These are phyloP conservation scores for Lasiodiplodia hormozganensis DNA, from an alignment of 2,329 filamentous ascomycete species.

Conservation along the genomic window DNA sequence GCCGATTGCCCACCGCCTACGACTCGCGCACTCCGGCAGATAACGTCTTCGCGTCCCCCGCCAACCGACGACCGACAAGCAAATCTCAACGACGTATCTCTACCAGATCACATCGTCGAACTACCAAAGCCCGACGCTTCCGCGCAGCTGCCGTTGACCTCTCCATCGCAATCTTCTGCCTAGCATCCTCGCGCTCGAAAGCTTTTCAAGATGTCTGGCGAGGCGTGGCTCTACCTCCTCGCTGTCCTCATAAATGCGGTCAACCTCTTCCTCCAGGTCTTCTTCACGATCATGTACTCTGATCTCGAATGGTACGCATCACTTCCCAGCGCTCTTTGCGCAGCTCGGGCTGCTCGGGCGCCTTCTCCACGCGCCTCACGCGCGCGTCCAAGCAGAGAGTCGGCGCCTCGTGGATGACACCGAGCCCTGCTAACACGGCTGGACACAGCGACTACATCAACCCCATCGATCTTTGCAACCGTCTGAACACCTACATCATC, in stretches of 20 bases:
- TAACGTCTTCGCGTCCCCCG: slow-evolving; percentile 30
- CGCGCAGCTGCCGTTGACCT: background rate
- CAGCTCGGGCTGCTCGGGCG: background rate
- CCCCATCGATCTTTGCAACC: slow-evolving; percentile 99
- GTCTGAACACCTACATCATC: slow-evolving; percentile 98
- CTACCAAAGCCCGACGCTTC: slow-evolving; percentile 1
- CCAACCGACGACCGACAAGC: slow-evolving; percentile 27
- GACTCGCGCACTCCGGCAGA: slow-evolving; percentile 20
- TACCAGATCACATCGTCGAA: slow-evolving; percentile 14
- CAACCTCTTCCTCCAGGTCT: slow-evolving; percentile 99
- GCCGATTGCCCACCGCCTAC: slow-evolving; percentile 9
- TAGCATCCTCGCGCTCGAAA: background rate
- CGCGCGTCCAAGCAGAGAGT: slow-evolving; percentile 1
- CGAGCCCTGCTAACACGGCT: slow-evolving; percentile 24
- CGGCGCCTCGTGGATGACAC: background rate
- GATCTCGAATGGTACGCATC: slow-evolving; percentile 94
- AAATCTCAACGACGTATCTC: slow-evolving; percentile 27
- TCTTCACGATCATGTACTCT: slow-evolving; percentile 99
- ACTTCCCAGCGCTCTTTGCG: slow-evolving; percentile 2
- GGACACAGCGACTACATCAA: slow-evolving; percentile 95
- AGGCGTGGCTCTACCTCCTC: slow-evolving; percentile 98
- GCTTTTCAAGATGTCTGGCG: slow-evolving; percentile 79
- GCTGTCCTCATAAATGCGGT: slow-evolving; percentile 99
- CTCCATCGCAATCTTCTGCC: slow-evolving; percentile 2
- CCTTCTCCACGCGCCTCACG: slow-evolving; percentile 7